Evolutionary conservation across 2,329 filamentous ascomycete species (phyloP).

Genomic region (Capronia americana): DNA sequence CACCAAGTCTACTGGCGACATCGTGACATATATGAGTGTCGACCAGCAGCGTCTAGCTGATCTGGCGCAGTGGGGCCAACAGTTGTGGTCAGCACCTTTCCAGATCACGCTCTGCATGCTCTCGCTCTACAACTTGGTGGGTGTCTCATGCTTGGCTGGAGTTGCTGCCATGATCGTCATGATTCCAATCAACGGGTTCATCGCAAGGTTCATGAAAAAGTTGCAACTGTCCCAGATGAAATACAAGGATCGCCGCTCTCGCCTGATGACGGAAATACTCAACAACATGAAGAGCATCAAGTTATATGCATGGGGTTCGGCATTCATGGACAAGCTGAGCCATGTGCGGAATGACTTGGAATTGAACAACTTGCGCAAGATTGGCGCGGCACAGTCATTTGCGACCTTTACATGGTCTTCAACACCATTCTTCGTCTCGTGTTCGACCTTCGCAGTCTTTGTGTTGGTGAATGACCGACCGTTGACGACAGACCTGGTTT

Average conservation of each 20-base stretch:
- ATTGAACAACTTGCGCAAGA: slow-evolving; percentile 92
- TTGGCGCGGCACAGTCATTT: slow-evolving; percentile 89
- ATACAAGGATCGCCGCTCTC: slow-evolving; percentile 93
- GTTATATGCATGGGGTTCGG: slow-evolving; percentile 94
- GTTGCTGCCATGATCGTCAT: slow-evolving; percentile 95
- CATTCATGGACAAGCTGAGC: slow-evolving; percentile 97
- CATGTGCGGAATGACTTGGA: slow-evolving; percentile 95
- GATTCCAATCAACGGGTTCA: slow-evolving; percentile 93
- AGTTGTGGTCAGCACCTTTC: slow-evolving; percentile 95
- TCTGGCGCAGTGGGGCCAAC: slow-evolving; percentile 91
- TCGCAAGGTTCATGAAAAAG: slow-evolving; percentile 90
- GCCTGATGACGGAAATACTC: slow-evolving; percentile 94
- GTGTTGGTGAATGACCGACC: slow-evolving; percentile 82
- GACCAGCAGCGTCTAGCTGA: slow-evolving; percentile 95
- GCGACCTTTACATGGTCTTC: slow-evolving; percentile 99
- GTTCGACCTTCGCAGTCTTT: slow-evolving; percentile 93
- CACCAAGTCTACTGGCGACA: slow-evolving; percentile 90
- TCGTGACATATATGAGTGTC: slow-evolving; percentile 99
- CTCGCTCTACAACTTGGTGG: slow-evolving; percentile 93
- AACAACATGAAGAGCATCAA: slow-evolving; percentile 99
- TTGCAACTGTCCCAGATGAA: slow-evolving; percentile 98
- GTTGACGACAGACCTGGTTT: slow-evolving; percentile 91
- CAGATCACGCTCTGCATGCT: slow-evolving; percentile 96
- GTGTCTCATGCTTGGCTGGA: slow-evolving; percentile 92
- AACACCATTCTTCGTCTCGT: slow-evolving; percentile 96